A percentile compares a stretch with the other conserved stretches of the same genome.
These are phyloP conservation scores for Phaffomyces antillensis DNA, from an alignment of 805 yeast species.

Conservation along the genomic window DNA sequence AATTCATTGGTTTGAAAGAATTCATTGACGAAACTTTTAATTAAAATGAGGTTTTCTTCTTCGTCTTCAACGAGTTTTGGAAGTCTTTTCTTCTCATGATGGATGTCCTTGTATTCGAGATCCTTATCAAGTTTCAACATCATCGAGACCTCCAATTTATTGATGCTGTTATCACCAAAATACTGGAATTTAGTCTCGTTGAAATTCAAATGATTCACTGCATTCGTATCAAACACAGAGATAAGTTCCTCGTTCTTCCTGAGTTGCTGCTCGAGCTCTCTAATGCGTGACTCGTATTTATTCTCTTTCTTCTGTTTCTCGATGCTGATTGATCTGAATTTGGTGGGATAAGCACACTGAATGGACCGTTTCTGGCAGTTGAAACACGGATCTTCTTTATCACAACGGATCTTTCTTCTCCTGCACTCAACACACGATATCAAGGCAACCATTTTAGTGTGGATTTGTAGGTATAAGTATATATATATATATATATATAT, in stretches of 20 bases:
- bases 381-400: slow-evolving; percentile 14
- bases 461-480: no score
- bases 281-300: slow-evolving; percentile 8
- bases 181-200: slow-evolving; percentile 4
- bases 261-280: slow-evolving; percentile 16
- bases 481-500: no score
- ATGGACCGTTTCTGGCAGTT: slow-evolving; percentile 12
- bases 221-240: slow-evolving; percentile 19
- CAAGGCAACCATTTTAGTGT: slow-evolving; percentile 12
- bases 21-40: slow-evolving; percentile 5
- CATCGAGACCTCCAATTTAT: slow-evolving; percentile 8
- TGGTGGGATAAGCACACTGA: slow-evolving; percentile 16
- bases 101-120: neutral
- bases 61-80: slow-evolving; percentile 8
- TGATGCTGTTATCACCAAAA: slow-evolving; percentile 11
- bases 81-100: slow-evolving; percentile 5
- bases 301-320: neutral
- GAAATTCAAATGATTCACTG: neutral
- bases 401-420: slow-evolving; percentile 20
- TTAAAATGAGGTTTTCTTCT: slow-evolving; percentile 7
- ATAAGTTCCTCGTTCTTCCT: slow-evolving; percentile 15
- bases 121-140: neutral
- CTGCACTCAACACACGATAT: slow-evolving; percentile 23
- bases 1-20: slow-evolving; percentile 12
- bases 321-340: slow-evolving; percentile 20